Evolutionary conservation across 2,329 filamentous ascomycete genomes (phyloP).

Genomic region (Aspergillus sp.): DNA sequence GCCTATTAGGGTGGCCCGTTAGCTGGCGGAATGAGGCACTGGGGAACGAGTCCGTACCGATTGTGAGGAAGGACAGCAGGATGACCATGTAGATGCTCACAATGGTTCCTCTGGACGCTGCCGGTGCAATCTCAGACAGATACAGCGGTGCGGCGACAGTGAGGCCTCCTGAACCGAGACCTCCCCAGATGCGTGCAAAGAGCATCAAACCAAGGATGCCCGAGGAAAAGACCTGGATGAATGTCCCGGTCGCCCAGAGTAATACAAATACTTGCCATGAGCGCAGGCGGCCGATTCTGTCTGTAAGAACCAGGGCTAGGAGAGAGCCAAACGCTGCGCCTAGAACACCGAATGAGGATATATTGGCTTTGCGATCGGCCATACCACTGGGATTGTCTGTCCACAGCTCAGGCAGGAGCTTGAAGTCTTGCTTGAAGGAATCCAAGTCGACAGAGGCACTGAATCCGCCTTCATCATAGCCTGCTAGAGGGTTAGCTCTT

Average conservation of each 20-base stretch:
- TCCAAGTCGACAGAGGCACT: conserved; percentile 50
- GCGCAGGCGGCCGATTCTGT: conserved; percentile 52
- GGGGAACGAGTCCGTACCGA: too few species aligned
- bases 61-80: conserved; percentile 45
- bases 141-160: conserved; percentile 57
- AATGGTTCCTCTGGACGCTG: conserved; percentile 51
- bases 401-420: conserved; percentile 47
- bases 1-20: conserved; percentile 25
- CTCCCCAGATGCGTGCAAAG: conserved; percentile 55
- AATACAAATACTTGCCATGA: conserved; percentile 48
- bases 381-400: conserved; percentile 43
- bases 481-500: conserved; percentile 26
- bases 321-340: conserved; percentile 56
- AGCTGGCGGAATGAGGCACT: too few species aligned
- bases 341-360: conserved; percentile 56
- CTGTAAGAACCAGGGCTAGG: conserved; percentile 49
- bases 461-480: conserved; percentile 60
- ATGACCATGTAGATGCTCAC: conserved; percentile 58
- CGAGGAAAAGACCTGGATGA: conserved; percentile 55
- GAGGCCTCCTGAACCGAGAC: conserved; percentile 53
- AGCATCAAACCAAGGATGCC: conserved; percentile 53
- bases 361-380: conserved; percentile 53
- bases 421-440: conserved; percentile 53
- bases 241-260: conserved; percentile 51
- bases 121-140: conserved; percentile 53